phyloP scores from a whole-genome alignment of 2,329 filamentous ascomycete genomes.

The Aspergillus aculeatus region DNA sequence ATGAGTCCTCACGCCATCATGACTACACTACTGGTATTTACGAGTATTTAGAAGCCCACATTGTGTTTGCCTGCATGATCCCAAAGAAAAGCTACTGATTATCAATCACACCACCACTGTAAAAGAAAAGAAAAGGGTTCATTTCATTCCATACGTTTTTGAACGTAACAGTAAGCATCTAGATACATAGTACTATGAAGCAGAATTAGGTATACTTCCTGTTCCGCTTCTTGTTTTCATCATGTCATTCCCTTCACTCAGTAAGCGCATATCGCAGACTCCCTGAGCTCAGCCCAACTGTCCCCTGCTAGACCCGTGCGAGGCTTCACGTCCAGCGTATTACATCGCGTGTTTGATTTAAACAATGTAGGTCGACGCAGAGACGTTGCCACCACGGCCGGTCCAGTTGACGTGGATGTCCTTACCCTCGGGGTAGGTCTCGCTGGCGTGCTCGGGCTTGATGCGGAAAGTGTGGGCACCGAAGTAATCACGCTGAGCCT shows the following conservation, averaged over 20 bases:
- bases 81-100: too few species aligned
- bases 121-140: conserved; percentile 7
- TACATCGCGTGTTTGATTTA: conserved; percentile 51
- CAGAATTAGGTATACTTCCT: conserved; percentile 4
- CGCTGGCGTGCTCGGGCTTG: conserved; percentile 75
- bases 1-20: too few species aligned
- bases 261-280: conserved; percentile 12
- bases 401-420: conserved; percentile 99
- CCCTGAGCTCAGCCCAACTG: conserved; percentile 13
- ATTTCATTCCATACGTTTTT: conserved; percentile 16
- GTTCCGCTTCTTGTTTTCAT: conserved; percentile 15
- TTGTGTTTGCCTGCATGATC: too few species aligned
- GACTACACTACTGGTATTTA: too few species aligned
- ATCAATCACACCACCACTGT: neutral
- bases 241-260: conserved; percentile 24
- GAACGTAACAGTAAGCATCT: conserved; percentile 16
- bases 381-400: conserved; percentile 93
- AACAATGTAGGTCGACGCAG: conserved; percentile 95
- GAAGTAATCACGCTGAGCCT: conserved; percentile 99
- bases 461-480: conserved; percentile 88
- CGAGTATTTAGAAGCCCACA: too few species aligned
- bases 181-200: conserved; percentile 22
- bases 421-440: conserved; percentile 78
- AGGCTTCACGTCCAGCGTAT: conserved; percentile 29
- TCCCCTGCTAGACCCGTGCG: conserved; percentile 13